phyloP scores from a whole-genome alignment of 106 monocot genomes.

The Platanthera guangdongensis region DNA sequence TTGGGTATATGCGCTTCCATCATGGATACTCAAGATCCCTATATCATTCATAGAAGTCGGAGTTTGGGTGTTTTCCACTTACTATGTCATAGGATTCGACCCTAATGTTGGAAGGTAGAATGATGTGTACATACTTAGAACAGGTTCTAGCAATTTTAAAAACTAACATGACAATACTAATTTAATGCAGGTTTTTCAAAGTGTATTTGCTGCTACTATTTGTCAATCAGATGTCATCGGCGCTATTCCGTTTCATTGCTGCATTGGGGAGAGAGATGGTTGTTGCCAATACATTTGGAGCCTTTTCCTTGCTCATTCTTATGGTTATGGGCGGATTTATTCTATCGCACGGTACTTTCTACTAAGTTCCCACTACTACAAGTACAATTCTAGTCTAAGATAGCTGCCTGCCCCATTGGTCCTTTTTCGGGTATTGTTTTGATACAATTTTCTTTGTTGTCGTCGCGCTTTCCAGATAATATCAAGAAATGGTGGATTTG shows the following conservation, averaged over 20 bases:
- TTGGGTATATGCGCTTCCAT: conserved; percentile 43
- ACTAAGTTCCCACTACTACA: neutral
- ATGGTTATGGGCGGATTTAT: conserved; percentile 68
- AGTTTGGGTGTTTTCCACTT: conserved; percentile 31
- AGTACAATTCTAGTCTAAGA: neutral
- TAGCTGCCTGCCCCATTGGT: neutral
- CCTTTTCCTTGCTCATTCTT: conserved; percentile 51
- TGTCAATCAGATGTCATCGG: conserved; percentile 63
- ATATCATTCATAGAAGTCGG: conserved; percentile 31
- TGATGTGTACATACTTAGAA: neutral
- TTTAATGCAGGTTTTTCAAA: conserved; percentile 43
- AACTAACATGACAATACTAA: neutral
- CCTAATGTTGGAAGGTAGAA: conserved; percentile 36
- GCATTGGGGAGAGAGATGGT: conserved; percentile 48
- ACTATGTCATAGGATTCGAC: conserved; percentile 56
- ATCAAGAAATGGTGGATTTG: conserved; percentile 23
- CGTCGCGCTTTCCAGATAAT: conserved; percentile 4
- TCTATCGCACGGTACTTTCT: conserved; percentile 18
- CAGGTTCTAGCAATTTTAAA: neutral
- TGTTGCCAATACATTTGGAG: conserved; percentile 57
- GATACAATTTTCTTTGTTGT: neutral
- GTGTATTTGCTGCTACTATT: conserved; percentile 45
- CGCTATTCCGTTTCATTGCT: conserved; percentile 55
- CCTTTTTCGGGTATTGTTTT: neutral
- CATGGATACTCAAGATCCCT: conserved; percentile 53